Percentiles rank a stretch among this genome's conserved stretches.
Conservation (phyloP, 768 basidiomycete genomes). For the Trametes cinnabarina region DNA sequence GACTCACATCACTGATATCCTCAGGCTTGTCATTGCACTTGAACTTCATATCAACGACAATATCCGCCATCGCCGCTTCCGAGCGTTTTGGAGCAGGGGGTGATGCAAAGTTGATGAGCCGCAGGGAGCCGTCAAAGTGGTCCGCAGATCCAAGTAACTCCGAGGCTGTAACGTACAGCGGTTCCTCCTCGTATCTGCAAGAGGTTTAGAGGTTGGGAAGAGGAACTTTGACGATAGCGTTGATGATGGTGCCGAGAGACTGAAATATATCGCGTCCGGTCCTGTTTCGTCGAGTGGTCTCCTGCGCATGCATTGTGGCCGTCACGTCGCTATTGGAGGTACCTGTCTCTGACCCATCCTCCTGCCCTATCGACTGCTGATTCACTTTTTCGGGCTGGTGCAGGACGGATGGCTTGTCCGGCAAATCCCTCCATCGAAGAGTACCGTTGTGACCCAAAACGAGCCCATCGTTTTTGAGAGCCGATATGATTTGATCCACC, state of each 20-base stretch:
- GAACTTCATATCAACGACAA: not conserved
- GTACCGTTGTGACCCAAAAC: not conserved
- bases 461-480: not conserved
- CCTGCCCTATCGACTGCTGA: not conserved
- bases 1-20: not conserved
- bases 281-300: not conserved
- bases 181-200: not conserved
- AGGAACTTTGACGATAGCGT: not conserved
- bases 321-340: not conserved
- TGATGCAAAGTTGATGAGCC: not conserved
- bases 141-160: not conserved
- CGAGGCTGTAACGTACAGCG: not conserved
- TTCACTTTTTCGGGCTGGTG: not conserved
- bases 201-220: not conserved
- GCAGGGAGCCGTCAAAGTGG: not conserved
- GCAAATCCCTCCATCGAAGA: conserved; percentile 1
- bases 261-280: not conserved
- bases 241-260: not conserved
- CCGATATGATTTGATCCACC: not conserved
- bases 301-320: not conserved
- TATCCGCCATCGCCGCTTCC: not conserved
- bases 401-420: not conserved
- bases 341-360: not conserved
- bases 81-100: not conserved
- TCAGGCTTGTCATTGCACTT: not conserved